Evolutionary conservation across 2,329 filamentous ascomycete genomes (phyloP).

Genomic region (Hypoxylon sp.): DNA sequence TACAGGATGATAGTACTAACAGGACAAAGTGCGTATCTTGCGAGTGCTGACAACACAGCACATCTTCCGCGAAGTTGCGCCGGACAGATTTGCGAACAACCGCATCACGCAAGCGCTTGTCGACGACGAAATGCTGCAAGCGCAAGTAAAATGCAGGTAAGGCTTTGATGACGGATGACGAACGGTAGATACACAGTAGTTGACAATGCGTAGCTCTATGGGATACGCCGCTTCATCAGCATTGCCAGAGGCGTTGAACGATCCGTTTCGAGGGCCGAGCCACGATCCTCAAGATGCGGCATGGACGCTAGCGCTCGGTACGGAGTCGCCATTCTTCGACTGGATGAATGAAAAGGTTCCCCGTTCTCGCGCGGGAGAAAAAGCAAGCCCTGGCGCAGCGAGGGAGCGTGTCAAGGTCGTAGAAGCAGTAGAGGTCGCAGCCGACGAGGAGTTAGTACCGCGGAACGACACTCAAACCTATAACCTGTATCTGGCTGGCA

Average conservation of each 20-base stretch:
- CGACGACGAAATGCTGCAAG: constrained; percentile 29
- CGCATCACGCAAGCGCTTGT: constrained; percentile 32
- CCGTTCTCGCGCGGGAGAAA: constrained; percentile 23
- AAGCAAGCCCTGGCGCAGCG: constrained; percentile 29
- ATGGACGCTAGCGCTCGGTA: constrained; percentile 28
- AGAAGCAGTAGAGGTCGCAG: constrained; percentile 18
- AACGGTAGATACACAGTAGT: background rate
- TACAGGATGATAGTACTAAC: too few species aligned
- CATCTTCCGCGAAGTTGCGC: constrained; percentile 35
- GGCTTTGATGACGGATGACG: background rate
- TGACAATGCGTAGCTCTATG: constrained; percentile 21
- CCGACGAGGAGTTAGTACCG: constrained; percentile 26
- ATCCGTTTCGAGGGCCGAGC: constrained; percentile 33
- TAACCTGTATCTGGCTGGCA: constrained; percentile 31
- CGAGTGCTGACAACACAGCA: constrained; percentile 31
- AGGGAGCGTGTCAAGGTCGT: constrained; percentile 19
- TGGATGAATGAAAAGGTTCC: constrained; percentile 34
- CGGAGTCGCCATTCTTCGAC: constrained; percentile 23
- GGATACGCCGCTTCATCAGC: constrained; percentile 30
- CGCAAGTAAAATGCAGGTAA: constrained; percentile 31
- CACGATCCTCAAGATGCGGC: constrained; percentile 25
- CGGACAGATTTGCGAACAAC: constrained; percentile 36
- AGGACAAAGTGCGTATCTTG: constrained; percentile 28
- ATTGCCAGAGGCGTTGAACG: constrained; percentile 26
- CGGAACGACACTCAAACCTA: constrained; percentile 24